phyloP scores from a whole-genome alignment of 495 filamentous ascomycete species.

The Aspergillus campestris region DNA sequence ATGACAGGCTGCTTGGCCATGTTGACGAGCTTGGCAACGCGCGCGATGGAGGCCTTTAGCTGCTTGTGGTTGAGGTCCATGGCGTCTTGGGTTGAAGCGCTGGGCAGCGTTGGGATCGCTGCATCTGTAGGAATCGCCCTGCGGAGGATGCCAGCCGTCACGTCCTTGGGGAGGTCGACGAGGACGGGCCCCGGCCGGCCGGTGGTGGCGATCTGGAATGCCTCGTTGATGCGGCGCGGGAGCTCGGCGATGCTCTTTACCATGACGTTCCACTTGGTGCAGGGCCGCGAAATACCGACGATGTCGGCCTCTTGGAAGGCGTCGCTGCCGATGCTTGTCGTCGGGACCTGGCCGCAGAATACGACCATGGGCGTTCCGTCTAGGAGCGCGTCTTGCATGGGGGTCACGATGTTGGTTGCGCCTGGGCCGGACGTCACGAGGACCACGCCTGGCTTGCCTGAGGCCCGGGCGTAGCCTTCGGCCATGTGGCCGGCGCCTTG shows the following conservation, averaged over 20 bases:
- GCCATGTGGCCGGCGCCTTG: constrained; percentile 62
- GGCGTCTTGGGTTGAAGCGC: constrained; percentile 43
- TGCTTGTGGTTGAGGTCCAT: constrained; percentile 39
- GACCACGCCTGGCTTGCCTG: constrained; percentile 54
- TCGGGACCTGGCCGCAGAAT: constrained; percentile 53
- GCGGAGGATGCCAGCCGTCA: constrained; percentile 32
- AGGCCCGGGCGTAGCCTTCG: constrained; percentile 55
- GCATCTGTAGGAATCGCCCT: constrained; percentile 20
- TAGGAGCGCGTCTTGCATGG: constrained; percentile 54
- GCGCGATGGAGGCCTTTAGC: constrained; percentile 22
- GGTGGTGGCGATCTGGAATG: constrained; percentile 54
- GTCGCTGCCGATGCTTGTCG: constrained; percentile 49
- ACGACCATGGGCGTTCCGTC: constrained; percentile 58
- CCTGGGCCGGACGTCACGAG: constrained; percentile 60
- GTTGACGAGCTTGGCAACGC: constrained; percentile 49
- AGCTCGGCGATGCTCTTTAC: constrained; percentile 53
- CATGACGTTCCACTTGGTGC: constrained; percentile 61
- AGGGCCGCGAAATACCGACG: constrained; percentile 51
- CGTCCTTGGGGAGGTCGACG: constrained; percentile 54
- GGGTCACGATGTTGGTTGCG: constrained; percentile 54
- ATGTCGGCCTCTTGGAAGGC: constrained; percentile 60
- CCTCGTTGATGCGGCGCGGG: constrained; percentile 51
- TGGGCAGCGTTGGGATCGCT: constrained; percentile 48
- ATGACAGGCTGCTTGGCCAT: constrained; percentile 52
- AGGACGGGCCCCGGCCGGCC: constrained; percentile 56